Evolutionary conservation across 345 rosid species (phyloP).

Genomic region (Cardamine chenopodiifolia): DNA sequence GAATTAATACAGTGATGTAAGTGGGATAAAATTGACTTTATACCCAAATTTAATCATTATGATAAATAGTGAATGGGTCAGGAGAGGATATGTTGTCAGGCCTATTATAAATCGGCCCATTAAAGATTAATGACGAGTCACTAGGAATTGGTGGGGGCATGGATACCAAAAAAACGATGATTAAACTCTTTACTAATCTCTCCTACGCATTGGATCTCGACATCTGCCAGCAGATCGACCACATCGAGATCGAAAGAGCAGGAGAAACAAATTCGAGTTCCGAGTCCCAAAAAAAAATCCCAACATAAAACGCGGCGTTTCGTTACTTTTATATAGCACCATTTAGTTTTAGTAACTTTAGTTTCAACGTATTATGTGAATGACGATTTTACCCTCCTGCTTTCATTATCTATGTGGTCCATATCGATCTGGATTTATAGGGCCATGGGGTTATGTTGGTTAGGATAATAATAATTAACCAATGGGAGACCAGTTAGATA

Average conservation of each 20-base stretch:
- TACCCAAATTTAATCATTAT: too few species aligned
- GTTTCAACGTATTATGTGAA: not conserved
- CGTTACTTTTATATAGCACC: not conserved
- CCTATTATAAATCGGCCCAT: not conserved
- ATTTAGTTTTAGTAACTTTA: too few species aligned
- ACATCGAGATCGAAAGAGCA: too few species aligned
- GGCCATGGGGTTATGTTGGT: conserved; percentile 5
- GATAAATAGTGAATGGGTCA: conserved; percentile 1
- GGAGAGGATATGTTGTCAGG: not conserved
- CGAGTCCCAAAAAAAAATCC: not conserved
- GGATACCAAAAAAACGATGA: not conserved
- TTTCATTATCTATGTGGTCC: not conserved
- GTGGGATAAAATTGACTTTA: too few species aligned
- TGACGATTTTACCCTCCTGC: not conserved
- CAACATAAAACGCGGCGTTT: not conserved
- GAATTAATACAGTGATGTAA: too few species aligned
- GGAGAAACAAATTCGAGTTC: not conserved
- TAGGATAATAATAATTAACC: not conserved
- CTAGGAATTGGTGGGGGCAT: not conserved
- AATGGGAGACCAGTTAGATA: not conserved
- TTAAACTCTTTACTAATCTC: not conserved
- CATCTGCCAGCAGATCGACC: not conserved
- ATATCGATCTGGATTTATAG: not conserved
- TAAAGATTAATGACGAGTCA: not conserved
- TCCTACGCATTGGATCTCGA: not conserved